These are phyloP conservation scores for Bipolaris sorokiniana DNA, from an alignment of 2,329 filamentous ascomycete genomes.

Conservation along the genomic window DNA sequence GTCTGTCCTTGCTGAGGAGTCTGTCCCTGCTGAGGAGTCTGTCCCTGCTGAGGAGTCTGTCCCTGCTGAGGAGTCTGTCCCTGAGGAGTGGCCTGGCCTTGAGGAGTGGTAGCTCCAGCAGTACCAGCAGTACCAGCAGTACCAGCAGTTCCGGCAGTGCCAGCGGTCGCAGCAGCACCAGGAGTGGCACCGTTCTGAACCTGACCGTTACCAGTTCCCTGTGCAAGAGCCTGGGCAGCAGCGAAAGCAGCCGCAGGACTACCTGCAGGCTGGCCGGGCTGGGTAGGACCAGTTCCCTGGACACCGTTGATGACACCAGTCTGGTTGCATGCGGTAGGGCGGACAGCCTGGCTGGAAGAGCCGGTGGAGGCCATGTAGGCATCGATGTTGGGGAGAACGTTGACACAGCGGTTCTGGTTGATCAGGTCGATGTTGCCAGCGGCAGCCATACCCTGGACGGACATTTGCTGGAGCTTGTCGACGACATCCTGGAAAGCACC, in stretches of 20 bases:
- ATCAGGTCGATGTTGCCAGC: slow-evolving; percentile 45
- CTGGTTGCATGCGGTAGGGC: slow-evolving; percentile 41
- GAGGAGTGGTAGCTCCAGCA: not conserved
- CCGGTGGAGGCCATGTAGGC: slow-evolving; percentile 47
- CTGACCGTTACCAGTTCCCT: slow-evolving; percentile 39
- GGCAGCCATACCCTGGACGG: slow-evolving; percentile 41
- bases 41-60: slow-evolving; percentile 6
- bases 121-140: not conserved
- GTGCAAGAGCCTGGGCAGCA: slow-evolving; percentile 35
- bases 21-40: slow-evolving; percentile 1
- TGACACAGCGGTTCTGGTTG: slow-evolving; percentile 48
- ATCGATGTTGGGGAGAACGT: slow-evolving; percentile 47
- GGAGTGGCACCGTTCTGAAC: slow-evolving; percentile 27
- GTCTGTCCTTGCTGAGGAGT: slow-evolving; percentile 7
- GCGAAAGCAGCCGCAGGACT: slow-evolving; percentile 40
- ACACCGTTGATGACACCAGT: slow-evolving; percentile 45
- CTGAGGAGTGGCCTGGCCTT: not conserved
- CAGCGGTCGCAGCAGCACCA: slow-evolving; percentile 12
- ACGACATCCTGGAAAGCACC: slow-evolving; percentile 50
- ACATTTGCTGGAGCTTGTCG: slow-evolving; percentile 48
- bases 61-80: slow-evolving; percentile 12
- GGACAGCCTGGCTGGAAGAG: slow-evolving; percentile 36
- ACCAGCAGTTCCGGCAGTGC: not conserved
- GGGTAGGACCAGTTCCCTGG: slow-evolving; percentile 38
- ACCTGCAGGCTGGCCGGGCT: slow-evolving; percentile 37